A percentile compares a stretch with the other conserved stretches of the same genome.
phyloP scores from a whole-genome alignment of 768 basidiomycete genomes.

The Kwoniella sp. region DNA sequence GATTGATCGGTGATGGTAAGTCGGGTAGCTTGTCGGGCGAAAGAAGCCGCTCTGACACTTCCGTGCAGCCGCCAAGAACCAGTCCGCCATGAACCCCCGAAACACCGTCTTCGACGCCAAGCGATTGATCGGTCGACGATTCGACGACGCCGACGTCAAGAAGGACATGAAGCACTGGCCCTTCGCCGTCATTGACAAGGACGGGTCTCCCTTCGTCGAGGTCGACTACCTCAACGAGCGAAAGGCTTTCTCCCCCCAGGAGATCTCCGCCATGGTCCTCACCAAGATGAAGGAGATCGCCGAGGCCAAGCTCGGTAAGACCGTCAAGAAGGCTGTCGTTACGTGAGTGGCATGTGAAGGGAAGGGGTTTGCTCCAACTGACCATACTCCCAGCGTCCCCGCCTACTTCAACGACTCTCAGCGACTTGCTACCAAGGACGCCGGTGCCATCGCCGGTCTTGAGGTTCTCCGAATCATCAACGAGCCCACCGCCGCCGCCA shows the following conservation, averaged over 20 bases:
- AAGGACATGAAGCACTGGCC: constrained; percentile 80
- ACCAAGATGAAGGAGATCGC: constrained; percentile 99
- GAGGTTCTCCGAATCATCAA: constrained; percentile 99
- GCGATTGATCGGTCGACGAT: constrained; percentile 95
- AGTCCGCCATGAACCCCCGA: constrained; percentile 98
- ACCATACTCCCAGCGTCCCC: constrained; percentile 60
- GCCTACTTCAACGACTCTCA: constrained; percentile 99
- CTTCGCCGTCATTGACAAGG: constrained; percentile 91
- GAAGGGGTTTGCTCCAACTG: background rate
- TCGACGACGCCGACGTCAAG: constrained; percentile 63
- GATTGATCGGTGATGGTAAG: constrained; percentile 93
- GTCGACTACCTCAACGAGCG: constrained; percentile 87
- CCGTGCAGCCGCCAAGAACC: constrained; percentile 57
- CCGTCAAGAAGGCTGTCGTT: constrained; percentile 97
- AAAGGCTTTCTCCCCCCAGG: constrained; percentile 95
- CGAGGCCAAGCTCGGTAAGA: constrained; percentile 97
- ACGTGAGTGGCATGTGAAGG: constrained; percentile 61
- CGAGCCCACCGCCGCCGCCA: constrained; percentile 98
- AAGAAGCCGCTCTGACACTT: too few species aligned
- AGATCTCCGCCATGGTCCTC: constrained; percentile 99
- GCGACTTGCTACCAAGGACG: constrained; percentile 98
- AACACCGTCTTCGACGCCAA: constrained; percentile 99
- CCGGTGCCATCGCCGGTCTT: constrained; percentile 93
- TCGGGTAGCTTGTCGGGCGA: too few species aligned
- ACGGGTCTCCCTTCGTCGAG: constrained; percentile 94